Evolutionary conservation across 371 early-diverging fungal genomes (phyloP).

Genomic region (Haplosporangium sp.): DNA sequence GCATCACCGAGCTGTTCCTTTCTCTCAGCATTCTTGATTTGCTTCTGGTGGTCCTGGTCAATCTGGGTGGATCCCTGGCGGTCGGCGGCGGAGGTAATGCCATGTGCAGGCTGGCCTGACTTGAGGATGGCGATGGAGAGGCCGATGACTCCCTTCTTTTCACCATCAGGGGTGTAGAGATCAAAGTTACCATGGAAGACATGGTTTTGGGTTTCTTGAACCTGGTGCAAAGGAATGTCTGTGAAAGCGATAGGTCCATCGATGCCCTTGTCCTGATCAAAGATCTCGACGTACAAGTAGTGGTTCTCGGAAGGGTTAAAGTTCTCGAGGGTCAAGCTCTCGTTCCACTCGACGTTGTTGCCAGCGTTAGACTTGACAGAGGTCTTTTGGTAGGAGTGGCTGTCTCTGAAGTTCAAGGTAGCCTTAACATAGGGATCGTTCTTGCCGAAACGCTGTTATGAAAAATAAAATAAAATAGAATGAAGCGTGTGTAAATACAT

Average conservation of each 20-base stretch:
- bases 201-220: background rate
- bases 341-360: conserved; percentile 22
- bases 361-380: conserved; percentile 18
- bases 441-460: conserved; percentile 1
- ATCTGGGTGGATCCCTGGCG: background rate
- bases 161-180: conserved; percentile 10
- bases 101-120: background rate
- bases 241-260: conserved; percentile 64
- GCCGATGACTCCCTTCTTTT: conserved; percentile 14
- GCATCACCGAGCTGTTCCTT: background rate
- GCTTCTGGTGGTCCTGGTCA: background rate
- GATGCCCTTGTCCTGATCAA: conserved; percentile 57
- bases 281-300: conserved; percentile 63
- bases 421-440: conserved; percentile 10
- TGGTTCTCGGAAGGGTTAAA: background rate
- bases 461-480: background rate
- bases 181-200: conserved; percentile 11
- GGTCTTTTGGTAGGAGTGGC: conserved; percentile 8
- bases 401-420: conserved; percentile 9
- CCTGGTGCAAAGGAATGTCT: conserved; percentile 59
- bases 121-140: conserved; percentile 9
- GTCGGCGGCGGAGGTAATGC: background rate
- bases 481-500: background rate
- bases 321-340: conserved; percentile 8
- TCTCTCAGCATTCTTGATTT: background rate